Conservation (phyloP, 2,329 filamentous ascomycete genomes). For the Trichocomaceae sp. region DNA sequence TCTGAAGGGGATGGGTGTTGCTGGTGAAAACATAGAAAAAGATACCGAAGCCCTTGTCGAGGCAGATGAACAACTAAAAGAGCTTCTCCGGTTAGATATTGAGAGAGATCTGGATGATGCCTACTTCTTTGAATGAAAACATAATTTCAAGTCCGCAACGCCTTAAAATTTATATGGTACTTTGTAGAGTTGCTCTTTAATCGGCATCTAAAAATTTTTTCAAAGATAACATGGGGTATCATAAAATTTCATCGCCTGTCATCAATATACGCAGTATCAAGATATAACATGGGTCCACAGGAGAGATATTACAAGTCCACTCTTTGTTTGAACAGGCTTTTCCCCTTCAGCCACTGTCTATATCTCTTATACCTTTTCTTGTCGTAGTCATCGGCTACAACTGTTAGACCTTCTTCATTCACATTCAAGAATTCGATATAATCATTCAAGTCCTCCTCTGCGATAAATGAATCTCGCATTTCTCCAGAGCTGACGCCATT, state of each 20-base stretch:
- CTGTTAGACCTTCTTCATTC: conserved; percentile 76
- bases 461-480: conserved; percentile 29
- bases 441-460: conserved; percentile 61
- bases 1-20: conserved; percentile 19
- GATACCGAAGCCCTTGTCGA: conserved; percentile 32
- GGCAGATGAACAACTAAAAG: conserved; percentile 28
- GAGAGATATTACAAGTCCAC: conserved; percentile 36
- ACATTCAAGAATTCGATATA: conserved; percentile 73
- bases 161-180: neutral
- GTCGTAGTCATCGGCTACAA: conserved; percentile 73
- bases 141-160: neutral
- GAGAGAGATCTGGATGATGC: conserved; percentile 2
- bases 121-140: conserved; percentile 16
- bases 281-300: neutral
- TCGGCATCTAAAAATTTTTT: neutral
- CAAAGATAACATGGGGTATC: neutral
- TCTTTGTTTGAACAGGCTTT: conserved; percentile 92
- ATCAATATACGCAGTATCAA: conserved; percentile 1
- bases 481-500: conserved; percentile 51
- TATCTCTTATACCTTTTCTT: conserved; percentile 98
- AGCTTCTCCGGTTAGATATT: conserved; percentile 19
- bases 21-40: conserved; percentile 24
- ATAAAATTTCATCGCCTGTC: neutral
- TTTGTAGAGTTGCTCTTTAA: neutral
- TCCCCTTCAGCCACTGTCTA: conserved; percentile 86